A percentile compares a stretch with the other conserved stretches of the same genome.
phyloP scores from a whole-genome alignment of 805 yeast species.

The Kodamaea kaohsiungensis region DNA sequence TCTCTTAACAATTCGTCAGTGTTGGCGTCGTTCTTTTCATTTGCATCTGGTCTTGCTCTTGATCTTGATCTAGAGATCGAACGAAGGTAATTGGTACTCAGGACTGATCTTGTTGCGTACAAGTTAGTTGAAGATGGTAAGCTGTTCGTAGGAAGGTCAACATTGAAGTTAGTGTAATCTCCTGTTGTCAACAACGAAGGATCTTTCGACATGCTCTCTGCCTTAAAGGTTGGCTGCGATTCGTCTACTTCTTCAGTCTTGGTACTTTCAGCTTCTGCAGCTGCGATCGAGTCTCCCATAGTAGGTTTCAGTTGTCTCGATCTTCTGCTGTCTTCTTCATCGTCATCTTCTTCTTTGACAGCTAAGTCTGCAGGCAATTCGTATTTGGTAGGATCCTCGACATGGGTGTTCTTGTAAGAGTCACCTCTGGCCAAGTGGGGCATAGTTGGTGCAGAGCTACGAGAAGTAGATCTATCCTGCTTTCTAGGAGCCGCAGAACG shows the following conservation, averaged over 20 bases:
- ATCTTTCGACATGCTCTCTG: slow-evolving; percentile 23
- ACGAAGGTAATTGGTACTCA: slow-evolving; percentile 59
- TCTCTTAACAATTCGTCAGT: slow-evolving; percentile 50
- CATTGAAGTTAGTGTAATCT: slow-evolving; percentile 47
- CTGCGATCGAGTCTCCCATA: slow-evolving; percentile 46
- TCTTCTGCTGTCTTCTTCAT: slow-evolving; percentile 34
- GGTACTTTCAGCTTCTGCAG: slow-evolving; percentile 32
- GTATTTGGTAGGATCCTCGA: slow-evolving; percentile 45
- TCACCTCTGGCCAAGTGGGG: slow-evolving; percentile 81
- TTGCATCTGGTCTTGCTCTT: slow-evolving; percentile 36
- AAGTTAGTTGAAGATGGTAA: slow-evolving; percentile 15
- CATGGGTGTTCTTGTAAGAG: slow-evolving; percentile 62
- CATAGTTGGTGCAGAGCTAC: slow-evolving; percentile 23
- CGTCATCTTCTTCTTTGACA: slow-evolving; percentile 26
- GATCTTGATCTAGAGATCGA: slow-evolving; percentile 67
- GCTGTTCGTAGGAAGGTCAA: slow-evolving; percentile 29
- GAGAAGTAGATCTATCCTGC: slow-evolving; percentile 21
- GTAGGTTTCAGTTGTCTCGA: slow-evolving; percentile 43
- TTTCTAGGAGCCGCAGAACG: slow-evolving; percentile 12
- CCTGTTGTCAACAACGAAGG: slow-evolving; percentile 47
- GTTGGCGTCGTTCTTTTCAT: slow-evolving; percentile 30
- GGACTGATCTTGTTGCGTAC: slow-evolving; percentile 36
- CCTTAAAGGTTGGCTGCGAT: neutral
- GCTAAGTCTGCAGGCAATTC: slow-evolving; percentile 43
- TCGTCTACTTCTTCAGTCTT: neutral